Percentiles rank a stretch among this genome's conserved stretches.
Evolutionary conservation across 2,329 filamentous ascomycete genomes (phyloP).

Genomic region (Lachnellula suecica): DNA sequence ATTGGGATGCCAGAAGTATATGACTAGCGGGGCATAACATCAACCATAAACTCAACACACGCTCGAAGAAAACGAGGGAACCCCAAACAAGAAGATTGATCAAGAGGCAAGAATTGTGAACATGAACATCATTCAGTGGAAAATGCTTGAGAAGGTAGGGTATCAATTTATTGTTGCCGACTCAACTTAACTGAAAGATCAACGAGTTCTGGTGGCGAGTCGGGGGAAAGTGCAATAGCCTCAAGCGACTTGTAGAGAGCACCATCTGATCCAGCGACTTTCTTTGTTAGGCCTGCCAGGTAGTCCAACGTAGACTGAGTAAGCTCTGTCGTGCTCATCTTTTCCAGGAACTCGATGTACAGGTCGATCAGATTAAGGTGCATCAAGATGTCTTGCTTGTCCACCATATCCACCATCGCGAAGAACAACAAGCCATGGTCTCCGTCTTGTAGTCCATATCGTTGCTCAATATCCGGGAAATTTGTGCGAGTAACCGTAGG

Average conservation of each 20-base stretch:
- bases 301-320: constrained; percentile 26
- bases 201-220: constrained; percentile 28
- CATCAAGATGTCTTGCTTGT: constrained; percentile 35
- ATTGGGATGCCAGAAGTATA: no score
- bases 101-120: not conserved
- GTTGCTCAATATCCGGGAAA: constrained; percentile 29
- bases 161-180: constrained; percentile 12
- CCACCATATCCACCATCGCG: constrained; percentile 32
- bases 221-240: constrained; percentile 22
- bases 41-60: no score
- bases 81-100: no score
- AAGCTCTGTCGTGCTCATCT: constrained; percentile 30
- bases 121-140: not conserved
- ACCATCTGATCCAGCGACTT: constrained; percentile 25
- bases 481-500: constrained; percentile 24
- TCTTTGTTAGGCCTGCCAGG: constrained; percentile 25
- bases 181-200: constrained; percentile 26
- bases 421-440: constrained; percentile 31
- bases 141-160: not conserved
- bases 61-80: no score
- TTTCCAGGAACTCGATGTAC: constrained; percentile 32
- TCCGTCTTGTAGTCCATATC: constrained; percentile 16
- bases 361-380: constrained; percentile 34
- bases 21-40: no score
- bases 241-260: constrained; percentile 30